A percentile compares a stretch with the other conserved stretches of the same genome.
Evolutionary conservation across 805 yeast genomes (phyloP).

Genomic region (Candida maesae): DNA sequence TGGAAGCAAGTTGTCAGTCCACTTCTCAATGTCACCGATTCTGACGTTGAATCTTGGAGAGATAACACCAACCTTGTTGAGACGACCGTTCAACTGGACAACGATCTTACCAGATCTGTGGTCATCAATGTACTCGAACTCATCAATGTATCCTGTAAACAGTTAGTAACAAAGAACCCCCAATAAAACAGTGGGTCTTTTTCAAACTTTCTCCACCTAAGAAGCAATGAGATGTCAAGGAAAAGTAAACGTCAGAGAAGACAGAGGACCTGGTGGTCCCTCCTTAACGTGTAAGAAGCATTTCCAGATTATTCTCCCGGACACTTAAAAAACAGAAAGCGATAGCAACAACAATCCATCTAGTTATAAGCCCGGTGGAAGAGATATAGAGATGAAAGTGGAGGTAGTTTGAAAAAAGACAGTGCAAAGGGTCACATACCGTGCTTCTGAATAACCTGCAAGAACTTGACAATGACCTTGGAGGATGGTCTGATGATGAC

Average conservation of each 20-base stretch:
- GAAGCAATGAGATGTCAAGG: conserved; percentile 26
- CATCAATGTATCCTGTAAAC: conserved; percentile 70
- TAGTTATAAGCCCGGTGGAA: conserved; percentile 93
- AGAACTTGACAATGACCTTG: conserved; percentile 94
- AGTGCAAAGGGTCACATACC: conserved; percentile 56
- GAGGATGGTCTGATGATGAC: conserved; percentile 97
- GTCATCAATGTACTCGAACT: conserved; percentile 96
- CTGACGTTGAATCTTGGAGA: conserved; percentile 98
- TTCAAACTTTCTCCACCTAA: not conserved
- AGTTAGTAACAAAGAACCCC: conserved; percentile 8
- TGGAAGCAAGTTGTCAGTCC: conserved; percentile 97
- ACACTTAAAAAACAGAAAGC: conserved; percentile 96
- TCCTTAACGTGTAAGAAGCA: conserved; percentile 35
- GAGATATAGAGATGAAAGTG: not conserved
- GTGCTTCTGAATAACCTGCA: conserved; percentile 95
- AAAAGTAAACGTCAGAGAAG: conserved; percentile 32
- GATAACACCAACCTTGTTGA: conserved; percentile 98
- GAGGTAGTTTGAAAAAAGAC: not conserved
- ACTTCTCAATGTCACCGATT: conserved; percentile 91
- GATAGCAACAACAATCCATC: conserved; percentile 89
- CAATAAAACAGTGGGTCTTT: too few species aligned
- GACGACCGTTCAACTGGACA: conserved; percentile 94
- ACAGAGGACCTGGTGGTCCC: conserved; percentile 8
- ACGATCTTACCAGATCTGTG: conserved; percentile 99
- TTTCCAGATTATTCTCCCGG: conserved; percentile 64